Base-by-base conservation (phyloP, 805 yeast species). In the Candida multigemmis region DNA sequence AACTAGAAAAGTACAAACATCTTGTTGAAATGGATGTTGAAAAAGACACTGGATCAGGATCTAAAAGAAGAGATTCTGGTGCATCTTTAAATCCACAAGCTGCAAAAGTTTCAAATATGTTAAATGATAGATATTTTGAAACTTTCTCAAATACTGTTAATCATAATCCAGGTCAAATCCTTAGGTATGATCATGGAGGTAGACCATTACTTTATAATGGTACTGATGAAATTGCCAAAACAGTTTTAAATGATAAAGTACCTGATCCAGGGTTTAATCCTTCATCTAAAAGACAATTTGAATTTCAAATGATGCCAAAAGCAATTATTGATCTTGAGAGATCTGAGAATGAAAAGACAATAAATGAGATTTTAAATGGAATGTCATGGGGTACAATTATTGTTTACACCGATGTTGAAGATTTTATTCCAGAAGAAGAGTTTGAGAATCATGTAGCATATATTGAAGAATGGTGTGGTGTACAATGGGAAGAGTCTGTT, bases 361-460 rank as follows among this genome's bases (percentile, higher is more conserved):
- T 47, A 5, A 44, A 50, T 31, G 65, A 51, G 41, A 57, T 81
- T 2, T 41, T 68, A 22, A 73, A 73, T 19, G 96, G 97, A 8
- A 89, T 89, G 94, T 93, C 89, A 36, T 91, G 98, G 98, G 97
- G 96, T 2, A 82, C 97, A 0, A 81, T 91, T 16, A 57, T 84
- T 14, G 81, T 89, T 2, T 82, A 77, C 22, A 83, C 96, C 0
- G 86, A 83, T 39, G 52, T 55, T 6, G 77, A 73, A 37, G 93
- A 83, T 45, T 72, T 59, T 34, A 53, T 62, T 10, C 77, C 85
- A 5, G 48, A 43, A 18, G 53, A 39, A 30, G 40, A 32, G 14
- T 52, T 74, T 23, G 68, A 56, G 6, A 60, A 73, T 31, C 70
- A 72, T 22, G 86, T 83, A n/a, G 94, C 84, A 0, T 84, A 83